Percentiles rank a stretch among this genome's conserved stretches.
Conservation (phyloP, 176 grass and related monocot genomes). For the Leersia perrieri region DNA sequence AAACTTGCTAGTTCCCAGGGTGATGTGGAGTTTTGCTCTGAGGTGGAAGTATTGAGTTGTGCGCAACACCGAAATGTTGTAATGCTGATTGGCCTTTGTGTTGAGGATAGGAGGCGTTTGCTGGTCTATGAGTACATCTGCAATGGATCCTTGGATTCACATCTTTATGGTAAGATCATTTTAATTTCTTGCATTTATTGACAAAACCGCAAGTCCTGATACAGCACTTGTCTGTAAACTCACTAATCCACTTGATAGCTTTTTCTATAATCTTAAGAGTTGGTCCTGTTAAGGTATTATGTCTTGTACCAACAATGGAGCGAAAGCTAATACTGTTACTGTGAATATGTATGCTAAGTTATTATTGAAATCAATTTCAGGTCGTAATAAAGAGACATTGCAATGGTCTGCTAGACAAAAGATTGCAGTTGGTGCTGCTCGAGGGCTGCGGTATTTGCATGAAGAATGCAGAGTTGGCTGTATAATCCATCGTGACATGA, state of each 20-base stretch:
- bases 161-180: conserved; percentile 80
- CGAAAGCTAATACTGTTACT: background rate
- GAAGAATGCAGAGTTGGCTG: conserved; percentile 99
- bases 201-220: conserved; percentile 2
- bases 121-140: conserved; percentile 99
- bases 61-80: conserved; percentile 99
- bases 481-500: conserved; percentile 98
- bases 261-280: background rate
- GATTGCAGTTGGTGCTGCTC: conserved; percentile 95
- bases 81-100: conserved; percentile 97
- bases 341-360: background rate
- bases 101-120: conserved; percentile 94
- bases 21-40: conserved; percentile 95
- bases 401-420: conserved; percentile 94
- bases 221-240: background rate
- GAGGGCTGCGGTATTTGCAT: conserved; percentile 91
- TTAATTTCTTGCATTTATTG: background rate
- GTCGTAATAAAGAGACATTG: conserved; percentile 70
- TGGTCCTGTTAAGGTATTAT: background rate
- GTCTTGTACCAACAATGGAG: background rate
- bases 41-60: conserved; percentile 98
- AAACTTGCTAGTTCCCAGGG: conserved; percentile 97
- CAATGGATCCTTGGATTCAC: conserved; percentile 96
- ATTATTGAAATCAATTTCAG: conserved; percentile 46
- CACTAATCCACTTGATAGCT: background rate